Percentiles rank a stretch among this genome's conserved stretches.
Evolutionary conservation across 805 yeast genomes (phyloP).

Genomic region (Brettanomyces anomalus): DNA sequence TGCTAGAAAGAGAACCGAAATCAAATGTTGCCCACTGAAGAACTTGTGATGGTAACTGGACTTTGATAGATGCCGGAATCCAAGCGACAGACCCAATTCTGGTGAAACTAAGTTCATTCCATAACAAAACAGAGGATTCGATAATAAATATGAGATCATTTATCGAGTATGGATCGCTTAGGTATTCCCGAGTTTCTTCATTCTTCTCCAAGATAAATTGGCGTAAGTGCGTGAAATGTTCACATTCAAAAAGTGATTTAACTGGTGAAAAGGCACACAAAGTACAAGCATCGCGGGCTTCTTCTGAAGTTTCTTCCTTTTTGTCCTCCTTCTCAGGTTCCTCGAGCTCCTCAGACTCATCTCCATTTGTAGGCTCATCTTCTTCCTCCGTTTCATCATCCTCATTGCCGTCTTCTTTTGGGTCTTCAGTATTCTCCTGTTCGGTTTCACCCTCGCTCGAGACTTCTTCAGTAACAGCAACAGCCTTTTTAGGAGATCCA

Average conservation of each 20-base stretch:
- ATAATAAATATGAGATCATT: constrained; percentile 17
- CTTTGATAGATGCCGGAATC: constrained; percentile 17
- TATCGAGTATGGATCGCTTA: constrained; percentile 26
- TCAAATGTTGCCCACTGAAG: constrained; percentile 26
- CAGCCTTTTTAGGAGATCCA: constrained; percentile 8
- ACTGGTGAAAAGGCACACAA: background rate
- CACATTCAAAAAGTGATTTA: constrained; percentile 4
- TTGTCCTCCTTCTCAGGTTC: constrained; percentile 29
- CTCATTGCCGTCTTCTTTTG: constrained; percentile 73
- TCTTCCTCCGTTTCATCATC: constrained; percentile 46
- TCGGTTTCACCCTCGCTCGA: constrained; percentile 50
- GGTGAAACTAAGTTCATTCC: constrained; percentile 7
- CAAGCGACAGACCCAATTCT: constrained; percentile 8
- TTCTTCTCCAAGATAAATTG: constrained; percentile 19
- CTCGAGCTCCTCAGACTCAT: constrained; percentile 37
- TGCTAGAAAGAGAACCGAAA: constrained; percentile 24
- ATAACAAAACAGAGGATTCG: constrained; percentile 16
- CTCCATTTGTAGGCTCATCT: constrained; percentile 2
- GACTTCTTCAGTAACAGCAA: constrained; percentile 41
- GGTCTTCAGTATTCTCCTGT: constrained; percentile 32
- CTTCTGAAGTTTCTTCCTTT: background rate
- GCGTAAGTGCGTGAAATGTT: constrained; percentile 7
- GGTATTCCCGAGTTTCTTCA: constrained; percentile 21
- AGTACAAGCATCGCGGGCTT: background rate
- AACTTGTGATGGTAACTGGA: constrained; percentile 17